Conservation (phyloP, 2,329 filamentous ascomycete species). For the Fusarium phyllophilum region DNA sequence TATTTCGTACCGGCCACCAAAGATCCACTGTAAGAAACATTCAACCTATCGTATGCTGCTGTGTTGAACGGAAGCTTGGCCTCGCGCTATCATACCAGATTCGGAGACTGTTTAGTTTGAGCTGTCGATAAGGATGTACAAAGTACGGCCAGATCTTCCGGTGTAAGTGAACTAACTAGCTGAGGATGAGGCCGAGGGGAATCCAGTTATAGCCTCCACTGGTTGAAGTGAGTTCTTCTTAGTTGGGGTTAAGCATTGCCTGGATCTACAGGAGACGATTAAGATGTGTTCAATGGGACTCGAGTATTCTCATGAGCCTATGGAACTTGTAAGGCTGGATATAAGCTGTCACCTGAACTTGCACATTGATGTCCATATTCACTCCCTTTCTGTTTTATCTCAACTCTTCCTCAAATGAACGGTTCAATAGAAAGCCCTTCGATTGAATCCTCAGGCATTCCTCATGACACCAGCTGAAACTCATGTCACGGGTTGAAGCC, state of each 20-base stretch:
- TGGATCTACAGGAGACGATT: neutral
- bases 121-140: neutral
- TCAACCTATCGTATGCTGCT: constrained; percentile 7
- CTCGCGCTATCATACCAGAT: constrained; percentile 34
- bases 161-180: neutral
- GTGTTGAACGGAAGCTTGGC: neutral
- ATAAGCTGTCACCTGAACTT: no score
- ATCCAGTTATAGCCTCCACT: neutral
- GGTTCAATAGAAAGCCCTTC: no score
- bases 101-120: constrained; percentile 1
- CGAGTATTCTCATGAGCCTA: neutral
- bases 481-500: constrained; percentile 6
- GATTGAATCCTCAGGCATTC: neutral
- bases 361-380: no score
- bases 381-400: no score
- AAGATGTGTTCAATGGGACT: neutral
- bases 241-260: fast-evolving
- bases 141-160: neutral
- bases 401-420: no score
- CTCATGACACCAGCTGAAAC: constrained; percentile 13
- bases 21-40: neutral
- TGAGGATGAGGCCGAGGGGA: neutral
- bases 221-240: neutral
- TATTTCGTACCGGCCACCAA: constrained; percentile 34
- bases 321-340: neutral